A percentile compares a stretch with the other conserved stretches of the same genome.
phyloP scores from a whole-genome alignment of 768 basidiomycete species.

The Russula vinacea region DNA sequence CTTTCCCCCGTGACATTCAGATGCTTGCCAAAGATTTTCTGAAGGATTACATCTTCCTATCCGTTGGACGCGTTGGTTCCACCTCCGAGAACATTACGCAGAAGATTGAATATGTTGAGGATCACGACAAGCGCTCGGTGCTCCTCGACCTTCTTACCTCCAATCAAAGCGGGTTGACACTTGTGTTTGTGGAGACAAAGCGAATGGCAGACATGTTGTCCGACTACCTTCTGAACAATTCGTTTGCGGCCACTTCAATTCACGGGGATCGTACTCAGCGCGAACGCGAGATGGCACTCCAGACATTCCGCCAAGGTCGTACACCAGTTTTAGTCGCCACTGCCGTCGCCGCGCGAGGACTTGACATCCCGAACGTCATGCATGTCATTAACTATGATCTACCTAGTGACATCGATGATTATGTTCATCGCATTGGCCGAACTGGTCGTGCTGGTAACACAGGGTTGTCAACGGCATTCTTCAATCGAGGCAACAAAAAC shows the following conservation, averaged over 20 bases:
- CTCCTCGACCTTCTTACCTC: constrained; percentile 90
- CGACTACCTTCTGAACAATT: constrained; percentile 84
- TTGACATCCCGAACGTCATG: constrained; percentile 98
- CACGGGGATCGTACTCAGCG: constrained; percentile 98
- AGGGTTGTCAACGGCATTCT: constrained; percentile 93
- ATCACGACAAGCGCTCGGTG: constrained; percentile 93
- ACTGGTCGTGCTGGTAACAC: constrained; percentile 99
- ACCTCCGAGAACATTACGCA: constrained; percentile 99
- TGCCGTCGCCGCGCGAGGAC: constrained; percentile 96
- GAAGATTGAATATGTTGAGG: constrained; percentile 98
- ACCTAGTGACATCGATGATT: constrained; percentile 97
- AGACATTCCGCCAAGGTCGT: constrained; percentile 91
- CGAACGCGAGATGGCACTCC: constrained; percentile 93
- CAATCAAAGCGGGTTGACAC: constrained; percentile 74
- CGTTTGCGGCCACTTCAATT: constrained; percentile 90
- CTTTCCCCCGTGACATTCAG: constrained; percentile 99
- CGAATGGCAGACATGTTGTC: constrained; percentile 98
- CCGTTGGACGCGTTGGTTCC: constrained; percentile 95
- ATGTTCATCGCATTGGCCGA: constrained; percentile 97
- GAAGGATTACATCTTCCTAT: constrained; percentile 98
- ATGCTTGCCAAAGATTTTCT: constrained; percentile 93
- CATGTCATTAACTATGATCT: constrained; percentile 99
- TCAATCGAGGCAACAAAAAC: constrained; percentile 89
- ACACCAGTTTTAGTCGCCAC: constrained; percentile 98
- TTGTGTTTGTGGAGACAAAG: constrained; percentile 99